Conservation (phyloP, 2,329 filamentous ascomycete species). For the Aspergillus flavus region DNA sequence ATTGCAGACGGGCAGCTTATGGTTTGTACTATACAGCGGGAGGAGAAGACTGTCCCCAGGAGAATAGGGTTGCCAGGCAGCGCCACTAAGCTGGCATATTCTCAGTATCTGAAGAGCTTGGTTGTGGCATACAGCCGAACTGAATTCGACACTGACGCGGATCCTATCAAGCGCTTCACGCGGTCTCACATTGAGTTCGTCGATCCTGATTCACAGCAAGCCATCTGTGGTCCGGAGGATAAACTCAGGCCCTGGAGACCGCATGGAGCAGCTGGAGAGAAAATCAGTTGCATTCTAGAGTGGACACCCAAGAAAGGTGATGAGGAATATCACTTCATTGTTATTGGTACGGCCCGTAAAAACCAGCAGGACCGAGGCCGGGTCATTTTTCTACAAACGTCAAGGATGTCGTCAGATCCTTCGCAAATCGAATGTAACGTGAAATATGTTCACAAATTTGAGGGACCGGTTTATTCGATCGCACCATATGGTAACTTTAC, state of each 20-base stretch:
- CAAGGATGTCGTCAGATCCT: conserved; percentile 27
- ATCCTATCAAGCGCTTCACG: conserved; percentile 34
- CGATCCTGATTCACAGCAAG: conserved; percentile 37
- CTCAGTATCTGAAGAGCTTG: conserved; percentile 49
- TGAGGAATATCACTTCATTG: conserved; percentile 44
- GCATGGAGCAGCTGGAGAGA: conserved; percentile 41
- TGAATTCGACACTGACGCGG: conserved; percentile 27
- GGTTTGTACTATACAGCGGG: conserved; percentile 50
- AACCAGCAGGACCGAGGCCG: conserved; percentile 35
- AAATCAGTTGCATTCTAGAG: conserved; percentile 44
- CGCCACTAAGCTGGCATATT: conserved; percentile 49
- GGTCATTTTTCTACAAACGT: conserved; percentile 42
- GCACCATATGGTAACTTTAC: conserved; percentile 50
- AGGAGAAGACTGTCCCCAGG: conserved; percentile 44
- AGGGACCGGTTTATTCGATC: conserved; percentile 56
- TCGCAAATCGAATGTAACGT: conserved; percentile 36
- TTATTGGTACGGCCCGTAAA: conserved; percentile 41
- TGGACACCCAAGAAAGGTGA: conserved; percentile 41
- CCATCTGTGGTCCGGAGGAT: conserved; percentile 19
- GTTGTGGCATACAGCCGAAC: conserved; percentile 50
- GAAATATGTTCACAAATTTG: conserved; percentile 40
- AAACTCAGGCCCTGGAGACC: conserved; percentile 28
- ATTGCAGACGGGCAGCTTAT: conserved; percentile 52
- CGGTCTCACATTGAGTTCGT: conserved; percentile 43
- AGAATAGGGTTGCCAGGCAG: conserved; percentile 44